A percentile compares a stretch with the other conserved stretches of the same genome.
Evolutionary conservation across 805 yeast genomes (phyloP).

Genomic region (Metschnikowia sp.): DNA sequence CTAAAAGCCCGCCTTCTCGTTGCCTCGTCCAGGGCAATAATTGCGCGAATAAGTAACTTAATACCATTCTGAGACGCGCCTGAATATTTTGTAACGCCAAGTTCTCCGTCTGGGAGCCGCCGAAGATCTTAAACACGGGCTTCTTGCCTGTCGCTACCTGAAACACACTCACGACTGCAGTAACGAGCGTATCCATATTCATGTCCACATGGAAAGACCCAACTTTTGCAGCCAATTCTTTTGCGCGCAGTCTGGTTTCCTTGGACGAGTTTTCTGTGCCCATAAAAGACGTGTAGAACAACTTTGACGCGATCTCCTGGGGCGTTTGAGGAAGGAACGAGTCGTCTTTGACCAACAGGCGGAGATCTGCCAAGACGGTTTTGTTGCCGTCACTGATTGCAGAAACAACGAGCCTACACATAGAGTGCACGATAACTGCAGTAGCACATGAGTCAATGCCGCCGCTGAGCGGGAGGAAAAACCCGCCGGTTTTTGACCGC

Average conservation of each 20-base stretch:
- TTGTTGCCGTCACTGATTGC: constrained; percentile 66
- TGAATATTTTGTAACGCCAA: constrained; percentile 95
- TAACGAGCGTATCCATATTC: constrained; percentile 84
- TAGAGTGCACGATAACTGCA: constrained; percentile 87
- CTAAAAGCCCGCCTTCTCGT: constrained; percentile 71
- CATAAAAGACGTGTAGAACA: constrained; percentile 92
- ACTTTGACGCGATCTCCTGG: constrained; percentile 65
- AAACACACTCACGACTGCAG: constrained; percentile 70
- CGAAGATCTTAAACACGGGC: constrained; percentile 88
- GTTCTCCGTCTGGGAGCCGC: constrained; percentile 89
- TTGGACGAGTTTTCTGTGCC: constrained; percentile 90
- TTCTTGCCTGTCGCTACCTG: constrained; percentile 86
- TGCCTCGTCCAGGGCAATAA: constrained; percentile 92
- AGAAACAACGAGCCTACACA: constrained; percentile 81
- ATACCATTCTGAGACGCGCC: constrained; percentile 93
- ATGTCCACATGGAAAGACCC: constrained; percentile 90
- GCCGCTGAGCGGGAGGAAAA: constrained; percentile 89
- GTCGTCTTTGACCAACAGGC: constrained; percentile 54
- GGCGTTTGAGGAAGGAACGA: constrained; percentile 72
- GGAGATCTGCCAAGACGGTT: constrained; percentile 76
- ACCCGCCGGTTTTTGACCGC: constrained; percentile 87
- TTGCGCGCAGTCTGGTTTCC: constrained; percentile 84
- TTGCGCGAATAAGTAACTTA: constrained; percentile 91
- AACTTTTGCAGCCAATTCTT: constrained; percentile 64
- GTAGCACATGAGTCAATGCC: constrained; percentile 99